These are phyloP conservation scores for Neurospora discreta DNA, from an alignment of 495 filamentous ascomycete genomes.

Conservation along the genomic window DNA sequence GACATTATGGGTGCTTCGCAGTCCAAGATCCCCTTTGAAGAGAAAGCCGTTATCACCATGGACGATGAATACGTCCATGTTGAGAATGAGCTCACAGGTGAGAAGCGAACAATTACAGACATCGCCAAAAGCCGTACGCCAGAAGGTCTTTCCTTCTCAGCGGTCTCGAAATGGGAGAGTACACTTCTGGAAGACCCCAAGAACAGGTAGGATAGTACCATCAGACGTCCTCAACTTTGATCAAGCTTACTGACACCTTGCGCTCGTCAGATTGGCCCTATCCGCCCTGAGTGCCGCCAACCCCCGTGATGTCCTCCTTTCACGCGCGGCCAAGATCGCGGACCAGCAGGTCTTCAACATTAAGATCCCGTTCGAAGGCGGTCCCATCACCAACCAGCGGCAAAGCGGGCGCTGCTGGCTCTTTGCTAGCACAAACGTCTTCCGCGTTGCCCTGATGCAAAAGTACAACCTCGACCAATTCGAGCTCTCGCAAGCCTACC, in stretches of 20 bases:
- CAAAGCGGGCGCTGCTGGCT: constrained; percentile 78
- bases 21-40: constrained; percentile 27
- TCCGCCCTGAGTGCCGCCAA: constrained; percentile 51
- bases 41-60: constrained; percentile 27
- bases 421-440: constrained; percentile 79
- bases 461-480: constrained; percentile 63
- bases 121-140: constrained; percentile 17
- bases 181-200: constrained; percentile 53
- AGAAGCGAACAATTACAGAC: constrained; percentile 1
- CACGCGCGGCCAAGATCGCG: constrained; percentile 44
- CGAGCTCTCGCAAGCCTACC: constrained; percentile 78
- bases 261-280: constrained; percentile 44
- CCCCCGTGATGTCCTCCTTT: constrained; percentile 41
- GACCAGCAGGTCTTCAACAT: constrained; percentile 72
- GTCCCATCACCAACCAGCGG: constrained; percentile 75
- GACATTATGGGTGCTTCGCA: constrained; percentile 36
- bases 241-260: not conserved
- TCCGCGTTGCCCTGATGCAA: constrained; percentile 74
- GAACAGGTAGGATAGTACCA: constrained; percentile 32
- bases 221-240: not conserved
- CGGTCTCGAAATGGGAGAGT: constrained; percentile 45
- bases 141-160: constrained; percentile 32
- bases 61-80: constrained; percentile 43
- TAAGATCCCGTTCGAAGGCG: constrained; percentile 70
- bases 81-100: constrained; percentile 1